These are phyloP conservation scores for Brassica napus DNA, from an alignment of 345 rosid species.

Conservation along the genomic window DNA sequence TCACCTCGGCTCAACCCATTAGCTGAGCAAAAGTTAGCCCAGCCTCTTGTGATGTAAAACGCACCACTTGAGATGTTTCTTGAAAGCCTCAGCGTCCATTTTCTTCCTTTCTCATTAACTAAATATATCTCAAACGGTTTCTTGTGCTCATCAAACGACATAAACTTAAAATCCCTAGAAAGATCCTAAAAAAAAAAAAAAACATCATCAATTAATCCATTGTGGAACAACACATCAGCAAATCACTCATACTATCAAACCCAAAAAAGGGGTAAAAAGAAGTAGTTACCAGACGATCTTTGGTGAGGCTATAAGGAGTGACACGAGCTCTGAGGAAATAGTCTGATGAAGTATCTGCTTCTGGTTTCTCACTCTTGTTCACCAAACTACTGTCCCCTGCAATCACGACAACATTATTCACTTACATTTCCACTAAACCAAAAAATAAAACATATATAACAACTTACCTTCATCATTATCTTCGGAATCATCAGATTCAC, in stretches of 20 bases:
- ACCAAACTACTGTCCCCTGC: conserved; percentile 13
- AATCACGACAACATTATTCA: conserved; percentile 21
- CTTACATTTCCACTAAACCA: neutral
- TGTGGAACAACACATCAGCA: neutral
- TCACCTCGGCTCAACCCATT: conserved; percentile 22
- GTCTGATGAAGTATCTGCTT: conserved; percentile 22
- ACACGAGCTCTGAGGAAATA: conserved; percentile 23
- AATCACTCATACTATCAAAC: neutral
- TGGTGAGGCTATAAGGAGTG: conserved; percentile 15
- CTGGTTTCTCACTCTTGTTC: conserved; percentile 15
- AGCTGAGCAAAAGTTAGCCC: conserved; percentile 19
- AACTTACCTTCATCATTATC: conserved; percentile 12
- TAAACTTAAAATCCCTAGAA: neutral
- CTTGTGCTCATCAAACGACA: neutral
- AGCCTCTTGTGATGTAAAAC: conserved; percentile 35
- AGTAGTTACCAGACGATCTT: conserved; percentile 33
- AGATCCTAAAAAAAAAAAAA: conserved; percentile 22
- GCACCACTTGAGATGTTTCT: conserved; percentile 30
- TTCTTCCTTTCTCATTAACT: conserved; percentile 26
- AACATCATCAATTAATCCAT: neutral
- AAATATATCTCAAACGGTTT: conserved; percentile 30
- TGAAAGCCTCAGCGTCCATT: conserved; percentile 16
- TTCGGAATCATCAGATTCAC: neutral
- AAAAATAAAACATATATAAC: conserved; percentile 5
- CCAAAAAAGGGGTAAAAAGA: neutral